These are phyloP conservation scores for Blastocystis hominis DNA, from an alignment of 352 stramenopile genomes.

Conservation along the genomic window DNA sequence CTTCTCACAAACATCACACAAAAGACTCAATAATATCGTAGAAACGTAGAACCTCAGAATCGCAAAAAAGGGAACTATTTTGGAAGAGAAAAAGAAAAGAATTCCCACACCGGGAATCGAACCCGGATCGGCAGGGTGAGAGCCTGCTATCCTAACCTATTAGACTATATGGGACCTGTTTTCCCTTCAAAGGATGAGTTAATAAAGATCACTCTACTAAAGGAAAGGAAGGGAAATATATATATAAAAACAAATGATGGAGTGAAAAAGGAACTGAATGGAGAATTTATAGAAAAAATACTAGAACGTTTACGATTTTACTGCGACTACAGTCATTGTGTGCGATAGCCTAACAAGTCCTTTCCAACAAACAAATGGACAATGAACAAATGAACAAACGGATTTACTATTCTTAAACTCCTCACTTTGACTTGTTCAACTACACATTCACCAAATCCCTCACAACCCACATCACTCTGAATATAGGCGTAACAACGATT, in stretches of 20 bases:
- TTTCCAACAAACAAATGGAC: no score
- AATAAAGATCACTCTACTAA: background rate
- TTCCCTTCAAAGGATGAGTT: background rate
- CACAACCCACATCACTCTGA: background rate
- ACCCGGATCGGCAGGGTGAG: background rate
- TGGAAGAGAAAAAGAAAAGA: background rate
- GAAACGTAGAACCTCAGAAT: slow-evolving; percentile 16
- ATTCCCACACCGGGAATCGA: background rate
- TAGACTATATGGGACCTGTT: background rate
- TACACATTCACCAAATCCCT: background rate
- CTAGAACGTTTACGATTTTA: no score
- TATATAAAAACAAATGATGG: background rate
- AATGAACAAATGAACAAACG: no score
- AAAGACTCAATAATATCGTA: background rate
- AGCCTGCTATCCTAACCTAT: background rate
- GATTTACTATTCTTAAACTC: background rate
- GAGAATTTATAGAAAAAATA: no score
- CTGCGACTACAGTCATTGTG: no score
- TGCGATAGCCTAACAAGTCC: no score
- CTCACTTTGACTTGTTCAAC: slow-evolving; percentile 7
- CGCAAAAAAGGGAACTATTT: background rate
- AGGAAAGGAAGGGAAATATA: background rate
- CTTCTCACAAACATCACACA: slow-evolving; percentile 31
- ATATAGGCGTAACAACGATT: slow-evolving; percentile 19
- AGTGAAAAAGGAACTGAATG: no score